Evolutionary conservation across 2,329 filamentous ascomycete genomes (phyloP).

Genomic region (Microcyclospora tardicrescens): DNA sequence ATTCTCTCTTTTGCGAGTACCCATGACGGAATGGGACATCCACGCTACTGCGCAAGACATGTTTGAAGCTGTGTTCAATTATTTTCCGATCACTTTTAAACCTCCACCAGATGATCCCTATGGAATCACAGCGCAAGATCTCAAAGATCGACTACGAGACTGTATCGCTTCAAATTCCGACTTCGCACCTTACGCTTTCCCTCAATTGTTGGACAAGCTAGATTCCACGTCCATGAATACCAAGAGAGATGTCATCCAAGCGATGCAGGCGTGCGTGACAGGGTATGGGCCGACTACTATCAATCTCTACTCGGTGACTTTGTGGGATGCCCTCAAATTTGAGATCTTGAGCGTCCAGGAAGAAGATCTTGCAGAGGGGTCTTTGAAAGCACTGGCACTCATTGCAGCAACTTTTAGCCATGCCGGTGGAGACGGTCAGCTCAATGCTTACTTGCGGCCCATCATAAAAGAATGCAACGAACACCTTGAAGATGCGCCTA

Average conservation of each 20-base stretch:
- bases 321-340: slow-evolving; percentile 58
- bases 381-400: slow-evolving; percentile 41
- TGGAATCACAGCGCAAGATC: slow-evolving; percentile 54
- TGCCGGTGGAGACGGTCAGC: slow-evolving; percentile 33
- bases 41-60: slow-evolving; percentile 46
- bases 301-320: slow-evolving; percentile 48
- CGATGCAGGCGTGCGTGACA: slow-evolving; percentile 46
- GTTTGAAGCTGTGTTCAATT: slow-evolving; percentile 59
- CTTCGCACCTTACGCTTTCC: slow-evolving; percentile 55
- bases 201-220: slow-evolving; percentile 54
- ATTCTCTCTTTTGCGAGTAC: slow-evolving; percentile 52
- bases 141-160: slow-evolving; percentile 50
- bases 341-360: slow-evolving; percentile 56
- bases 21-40: slow-evolving; percentile 57
- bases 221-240: slow-evolving; percentile 57
- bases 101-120: slow-evolving; percentile 58
- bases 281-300: slow-evolving; percentile 47
- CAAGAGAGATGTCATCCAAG: slow-evolving; percentile 54
- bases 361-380: slow-evolving; percentile 49
- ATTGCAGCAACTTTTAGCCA: slow-evolving; percentile 43
- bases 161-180: slow-evolving; percentile 50
- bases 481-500: slow-evolving; percentile 54
- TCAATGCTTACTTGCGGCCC: slow-evolving; percentile 43
- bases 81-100: slow-evolving; percentile 59
- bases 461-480: slow-evolving; percentile 56